Percentiles rank a stretch among this genome's conserved stretches.
phyloP scores from a whole-genome alignment of 1,139 yeast species.

The Saccharomyces hybrid region DNA sequence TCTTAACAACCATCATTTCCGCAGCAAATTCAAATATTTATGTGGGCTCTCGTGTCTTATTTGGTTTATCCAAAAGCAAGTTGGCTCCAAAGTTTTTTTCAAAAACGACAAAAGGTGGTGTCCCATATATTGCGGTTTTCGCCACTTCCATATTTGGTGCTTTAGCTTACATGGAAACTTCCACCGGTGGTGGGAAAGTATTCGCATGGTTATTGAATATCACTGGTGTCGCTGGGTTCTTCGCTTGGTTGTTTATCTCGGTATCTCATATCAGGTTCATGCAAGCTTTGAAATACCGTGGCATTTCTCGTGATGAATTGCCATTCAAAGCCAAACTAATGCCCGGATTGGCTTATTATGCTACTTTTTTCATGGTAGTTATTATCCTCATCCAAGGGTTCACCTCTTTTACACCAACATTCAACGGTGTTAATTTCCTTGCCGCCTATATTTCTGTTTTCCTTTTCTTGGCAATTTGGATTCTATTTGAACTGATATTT shows the following conservation, averaged over 20 bases:
- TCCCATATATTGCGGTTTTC: constrained; percentile 54
- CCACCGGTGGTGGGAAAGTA: constrained; percentile 56
- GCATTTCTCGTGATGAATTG: constrained; percentile 53
- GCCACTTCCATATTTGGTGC: constrained; percentile 55
- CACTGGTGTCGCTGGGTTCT: constrained; percentile 67
- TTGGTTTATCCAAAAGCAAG: constrained; percentile 56
- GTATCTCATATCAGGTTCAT: constrained; percentile 60
- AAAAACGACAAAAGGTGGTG: constrained; percentile 53
- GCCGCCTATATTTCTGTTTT: constrained; percentile 56
- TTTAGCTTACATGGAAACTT: constrained; percentile 60
- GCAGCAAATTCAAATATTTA: constrained; percentile 79
- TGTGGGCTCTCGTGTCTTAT: constrained; percentile 68
- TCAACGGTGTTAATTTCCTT: constrained; percentile 44
- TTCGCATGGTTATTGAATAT: constrained; percentile 81
- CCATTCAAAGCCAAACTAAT: constrained; percentile 60
- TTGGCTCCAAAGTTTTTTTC: constrained; percentile 57
- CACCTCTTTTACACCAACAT: constrained; percentile 43
- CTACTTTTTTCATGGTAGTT: constrained; percentile 41
- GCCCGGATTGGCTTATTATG: constrained; percentile 58
- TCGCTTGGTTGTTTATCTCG: constrained; percentile 65
- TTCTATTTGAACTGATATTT: constrained; percentile 45
- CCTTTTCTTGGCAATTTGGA: constrained; percentile 42
- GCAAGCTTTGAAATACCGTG: constrained; percentile 48
- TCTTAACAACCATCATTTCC: constrained; percentile 61
- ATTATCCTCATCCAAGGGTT: constrained; percentile 62